Evolutionary conservation across 345 rosid species (phyloP).

Genomic region (Salix brachista): DNA sequence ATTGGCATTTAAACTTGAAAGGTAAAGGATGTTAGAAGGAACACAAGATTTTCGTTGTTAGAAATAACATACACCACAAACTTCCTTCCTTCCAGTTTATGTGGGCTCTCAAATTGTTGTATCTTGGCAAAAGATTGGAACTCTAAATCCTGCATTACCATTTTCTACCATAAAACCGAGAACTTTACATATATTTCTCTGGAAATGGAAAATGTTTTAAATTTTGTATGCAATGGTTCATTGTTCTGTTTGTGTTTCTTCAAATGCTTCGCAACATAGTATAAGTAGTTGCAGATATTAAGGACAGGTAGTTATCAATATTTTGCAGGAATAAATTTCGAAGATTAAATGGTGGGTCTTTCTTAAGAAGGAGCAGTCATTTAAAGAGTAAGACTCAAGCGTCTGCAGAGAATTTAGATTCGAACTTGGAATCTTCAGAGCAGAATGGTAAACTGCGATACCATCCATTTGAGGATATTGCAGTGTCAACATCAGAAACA

Average conservation of each 20-base stretch:
- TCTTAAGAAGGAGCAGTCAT: constrained; percentile 33
- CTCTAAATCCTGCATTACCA: not conserved
- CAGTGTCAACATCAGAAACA: constrained; percentile 37
- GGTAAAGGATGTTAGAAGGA: not conserved
- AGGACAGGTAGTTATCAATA: not conserved
- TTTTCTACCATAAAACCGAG: not conserved
- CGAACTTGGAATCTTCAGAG: constrained; percentile 59
- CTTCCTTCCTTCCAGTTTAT: not conserved
- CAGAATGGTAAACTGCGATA: constrained; percentile 44
- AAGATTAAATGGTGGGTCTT: constrained; percentile 32
- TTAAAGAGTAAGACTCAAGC: constrained; percentile 57
- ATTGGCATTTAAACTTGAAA: not conserved
- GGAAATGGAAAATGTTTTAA: not conserved
- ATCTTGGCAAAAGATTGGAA: not conserved
- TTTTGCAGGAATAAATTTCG: constrained; percentile 42
- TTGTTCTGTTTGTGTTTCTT: not conserved
- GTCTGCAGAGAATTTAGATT: constrained; percentile 50
- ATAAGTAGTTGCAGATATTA: not conserved
- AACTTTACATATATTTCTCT: not conserved
- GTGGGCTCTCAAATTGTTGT: not conserved
- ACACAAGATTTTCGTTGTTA: not conserved
- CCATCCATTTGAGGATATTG: constrained; percentile 86
- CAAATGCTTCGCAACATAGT: not conserved
- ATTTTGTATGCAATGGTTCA: not conserved
- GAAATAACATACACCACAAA: not conserved